Percentiles rank a stretch among this genome's conserved stretches.
phyloP scores from a whole-genome alignment of 768 basidiomycete genomes.

The Sistotremastrum suecicum region DNA sequence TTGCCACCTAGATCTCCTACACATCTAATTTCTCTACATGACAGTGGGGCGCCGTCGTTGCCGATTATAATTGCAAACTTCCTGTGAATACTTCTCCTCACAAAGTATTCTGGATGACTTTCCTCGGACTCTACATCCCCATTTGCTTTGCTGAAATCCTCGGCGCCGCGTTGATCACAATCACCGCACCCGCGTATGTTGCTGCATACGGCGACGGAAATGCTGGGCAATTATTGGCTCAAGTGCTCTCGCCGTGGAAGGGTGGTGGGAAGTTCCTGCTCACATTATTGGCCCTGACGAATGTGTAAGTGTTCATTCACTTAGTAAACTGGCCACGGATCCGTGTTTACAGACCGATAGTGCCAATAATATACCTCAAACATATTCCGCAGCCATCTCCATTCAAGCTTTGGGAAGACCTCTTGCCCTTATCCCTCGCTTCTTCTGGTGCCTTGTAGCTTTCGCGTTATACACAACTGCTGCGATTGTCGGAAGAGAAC shows the following conservation, averaged over 20 bases:
- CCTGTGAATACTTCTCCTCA: no score
- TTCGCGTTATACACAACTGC: conserved; percentile 26
- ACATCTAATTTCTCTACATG: no score
- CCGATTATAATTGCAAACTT: no score
- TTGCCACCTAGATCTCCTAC: no score
- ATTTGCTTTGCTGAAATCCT: conserved; percentile 10
- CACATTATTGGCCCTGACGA: conserved; percentile 28
- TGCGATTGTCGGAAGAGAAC: conserved; percentile 28
- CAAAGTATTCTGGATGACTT: no score
- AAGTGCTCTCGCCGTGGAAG: conserved; percentile 31
- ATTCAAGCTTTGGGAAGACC: conserved; percentile 30
- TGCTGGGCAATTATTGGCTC: conserved; percentile 28
- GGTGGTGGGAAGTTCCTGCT: conserved; percentile 28
- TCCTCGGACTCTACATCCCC: no score
- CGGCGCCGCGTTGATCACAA: conserved; percentile 28
- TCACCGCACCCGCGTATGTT: conserved; percentile 24
- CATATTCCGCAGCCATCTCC: conserved; percentile 33
- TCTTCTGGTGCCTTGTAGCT: conserved; percentile 29
- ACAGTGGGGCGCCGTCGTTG: no score
- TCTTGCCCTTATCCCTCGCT: conserved; percentile 29
- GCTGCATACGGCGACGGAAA: conserved; percentile 25
- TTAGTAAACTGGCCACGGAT: background rate
- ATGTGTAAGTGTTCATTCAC: conserved; percentile 18
- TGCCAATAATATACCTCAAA: conserved; percentile 27
- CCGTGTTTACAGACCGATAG: conserved; percentile 7